Base-by-base conservation (phyloP, 2,329 filamentous ascomycete genomes). In the Daldinia sp. region DNA sequence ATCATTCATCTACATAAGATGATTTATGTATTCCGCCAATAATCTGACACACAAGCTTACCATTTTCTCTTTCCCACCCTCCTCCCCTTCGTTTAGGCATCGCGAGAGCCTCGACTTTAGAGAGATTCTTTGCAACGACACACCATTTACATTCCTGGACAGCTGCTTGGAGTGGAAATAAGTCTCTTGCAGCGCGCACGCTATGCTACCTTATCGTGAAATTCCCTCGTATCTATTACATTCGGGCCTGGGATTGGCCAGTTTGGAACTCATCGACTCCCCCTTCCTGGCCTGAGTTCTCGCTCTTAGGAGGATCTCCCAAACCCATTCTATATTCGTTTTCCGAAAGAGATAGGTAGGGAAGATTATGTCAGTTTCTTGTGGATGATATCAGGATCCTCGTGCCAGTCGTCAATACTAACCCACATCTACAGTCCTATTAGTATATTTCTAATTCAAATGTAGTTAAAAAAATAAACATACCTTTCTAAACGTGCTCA, bases 401-500 rank as follows among this genome's bases (percentile, higher is more conserved):
- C 96, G 80, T 99, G 96, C 96, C 96, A 99, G 85, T 99, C 96
- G 79, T 98, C 96, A 79, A 97, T 95, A 82, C 94, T 97, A 78
- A 99, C 96, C 94, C 96, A 98, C 96, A 99, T 99, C 95, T 97
- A 79, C 64, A 6, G 4, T 39, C 6, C 0, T 20, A 23, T 72
- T 67, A 71, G 65, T 54, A 50, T 41, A 9, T 18, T 7, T 23
- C 41, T 48, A 9, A 15, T 18, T 4, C 2, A 33, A 72, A 75
- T 41, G 46, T 26, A 48, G 26, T 37, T 3, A 23, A 23, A 67
- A n/a, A 73, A 73, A 63, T 60, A 67, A 37, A 51, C 87, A 79
- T 81, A 96, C 94, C 92, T 98, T 99, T 85, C 95, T 91, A 84
- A 99, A 99, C 61, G 96, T 99, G 84, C 95, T 98, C 81, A 99